These are phyloP conservation scores for Debaryomyces singareniensis DNA, from an alignment of 1,139 yeast species.

Conservation along the genomic window DNA sequence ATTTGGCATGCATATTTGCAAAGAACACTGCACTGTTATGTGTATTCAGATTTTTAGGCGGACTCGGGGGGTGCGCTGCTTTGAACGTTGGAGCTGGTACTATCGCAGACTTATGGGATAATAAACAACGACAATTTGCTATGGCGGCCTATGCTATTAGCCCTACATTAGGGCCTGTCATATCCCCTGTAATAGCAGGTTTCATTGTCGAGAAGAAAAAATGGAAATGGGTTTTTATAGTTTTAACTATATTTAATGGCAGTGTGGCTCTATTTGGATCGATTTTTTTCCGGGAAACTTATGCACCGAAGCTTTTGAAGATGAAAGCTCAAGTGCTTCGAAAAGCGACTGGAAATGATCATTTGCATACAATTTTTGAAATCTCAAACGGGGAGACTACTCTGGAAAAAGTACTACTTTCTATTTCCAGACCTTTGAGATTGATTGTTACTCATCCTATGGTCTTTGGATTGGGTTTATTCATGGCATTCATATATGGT, in stretches of 20 bases:
- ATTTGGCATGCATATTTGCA: constrained; percentile 52
- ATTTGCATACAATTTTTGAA: constrained; percentile 56
- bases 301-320: constrained; percentile 48
- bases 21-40: constrained; percentile 49
- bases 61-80: constrained; percentile 61
- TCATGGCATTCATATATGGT: constrained; percentile 61
- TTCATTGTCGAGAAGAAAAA: constrained; percentile 16
- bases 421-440: constrained; percentile 48
- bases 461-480: constrained; percentile 54
- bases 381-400: constrained; percentile 28
- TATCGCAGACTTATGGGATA: constrained; percentile 55
- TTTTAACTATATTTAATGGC: constrained; percentile 51
- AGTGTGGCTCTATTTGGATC: constrained; percentile 39
- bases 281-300: constrained; percentile 47
- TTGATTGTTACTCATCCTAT: constrained; percentile 54
- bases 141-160: constrained; percentile 56
- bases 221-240: constrained; percentile 63
- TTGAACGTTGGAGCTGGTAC: constrained; percentile 70
- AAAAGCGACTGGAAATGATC: constrained; percentile 47
- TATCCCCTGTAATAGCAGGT: constrained; percentile 29
- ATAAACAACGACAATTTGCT: constrained; percentile 47
- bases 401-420: constrained; percentile 23
- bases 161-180: constrained; percentile 40
- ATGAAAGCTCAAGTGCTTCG: constrained; percentile 41
- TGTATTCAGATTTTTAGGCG: constrained; percentile 55